A percentile compares a stretch with the other conserved stretches of the same genome.
These are phyloP conservation scores for Colletotrichum sp. DNA, from an alignment of 2,329 filamentous ascomycete species.

Conservation along the genomic window DNA sequence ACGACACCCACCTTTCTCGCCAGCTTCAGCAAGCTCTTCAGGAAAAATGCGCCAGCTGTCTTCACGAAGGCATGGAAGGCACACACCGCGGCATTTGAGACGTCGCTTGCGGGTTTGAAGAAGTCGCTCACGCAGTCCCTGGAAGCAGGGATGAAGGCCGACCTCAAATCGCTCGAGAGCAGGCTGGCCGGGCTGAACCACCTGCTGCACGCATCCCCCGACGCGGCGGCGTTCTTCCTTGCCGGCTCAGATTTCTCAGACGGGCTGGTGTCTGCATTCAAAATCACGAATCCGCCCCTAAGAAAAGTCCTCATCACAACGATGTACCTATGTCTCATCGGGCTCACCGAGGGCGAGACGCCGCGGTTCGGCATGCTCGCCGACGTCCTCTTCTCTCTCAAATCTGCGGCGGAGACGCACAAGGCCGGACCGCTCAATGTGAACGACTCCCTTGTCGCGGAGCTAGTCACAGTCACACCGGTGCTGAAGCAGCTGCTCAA, in stretches of 20 bases:
- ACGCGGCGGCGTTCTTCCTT: conserved; percentile 68
- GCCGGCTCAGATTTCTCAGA: conserved; percentile 90
- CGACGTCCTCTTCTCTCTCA: conserved; percentile 85
- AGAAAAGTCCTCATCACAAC: conserved; percentile 74
- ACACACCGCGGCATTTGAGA: conserved; percentile 55
- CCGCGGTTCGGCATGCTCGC: conserved; percentile 77
- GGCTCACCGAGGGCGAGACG: conserved; percentile 69
- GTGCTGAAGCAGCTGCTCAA: conserved; percentile 69
- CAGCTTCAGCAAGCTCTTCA: conserved; percentile 71
- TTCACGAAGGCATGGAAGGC: conserved; percentile 57
- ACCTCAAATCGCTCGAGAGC: conserved; percentile 59
- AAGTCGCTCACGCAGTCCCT: conserved; percentile 65
- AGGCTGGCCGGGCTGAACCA: conserved; percentile 65
- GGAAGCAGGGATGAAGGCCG: conserved; percentile 63
- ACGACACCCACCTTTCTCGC: conserved; percentile 72
- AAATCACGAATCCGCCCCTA: conserved; percentile 65
- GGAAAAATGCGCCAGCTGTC: conserved; percentile 63
- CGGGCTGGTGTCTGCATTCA: conserved; percentile 70
- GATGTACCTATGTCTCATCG: conserved; percentile 75
- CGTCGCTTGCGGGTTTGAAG: conserved; percentile 64
- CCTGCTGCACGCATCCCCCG: conserved; percentile 66
- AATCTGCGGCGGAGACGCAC: conserved; percentile 71
- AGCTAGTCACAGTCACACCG: conserved; percentile 82
- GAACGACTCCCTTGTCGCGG: conserved; percentile 79
- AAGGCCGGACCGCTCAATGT: conserved; percentile 58